Conservation (phyloP, 805 yeast species). For the Ogataea neopini region DNA sequence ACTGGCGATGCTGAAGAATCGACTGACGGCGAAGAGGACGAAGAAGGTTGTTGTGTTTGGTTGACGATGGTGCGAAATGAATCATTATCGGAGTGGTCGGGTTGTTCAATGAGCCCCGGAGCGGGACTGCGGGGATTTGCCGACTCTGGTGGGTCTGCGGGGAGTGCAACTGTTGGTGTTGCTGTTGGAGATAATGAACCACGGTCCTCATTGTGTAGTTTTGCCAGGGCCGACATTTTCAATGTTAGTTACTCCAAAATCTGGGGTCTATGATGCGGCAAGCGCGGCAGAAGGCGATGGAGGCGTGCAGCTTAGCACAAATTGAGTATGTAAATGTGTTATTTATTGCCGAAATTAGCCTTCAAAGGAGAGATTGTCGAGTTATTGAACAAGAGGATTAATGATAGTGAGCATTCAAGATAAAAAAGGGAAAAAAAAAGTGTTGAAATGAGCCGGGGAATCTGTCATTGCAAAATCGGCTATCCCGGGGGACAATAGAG, state of each 20-base stretch:
- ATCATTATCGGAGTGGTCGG: not conserved
- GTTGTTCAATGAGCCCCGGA: not conserved
- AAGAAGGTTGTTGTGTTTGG: not conserved
- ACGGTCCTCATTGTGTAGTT: not conserved
- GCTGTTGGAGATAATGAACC: slow-evolving; percentile 3
- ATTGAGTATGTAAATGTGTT: too few relatives aligned
- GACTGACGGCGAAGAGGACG: not conserved
- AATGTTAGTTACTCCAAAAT: not conserved
- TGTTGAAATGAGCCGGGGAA: not conserved
- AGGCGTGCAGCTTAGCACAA: too few relatives aligned
- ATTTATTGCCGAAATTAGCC: not conserved
- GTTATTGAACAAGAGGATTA: not conserved
- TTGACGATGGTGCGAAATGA: not conserved
- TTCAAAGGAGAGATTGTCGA: not conserved
- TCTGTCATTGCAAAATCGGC: not conserved
- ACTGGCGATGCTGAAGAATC: too few relatives aligned
- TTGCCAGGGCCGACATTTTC: not conserved
- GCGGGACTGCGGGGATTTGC: not conserved
- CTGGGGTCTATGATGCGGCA: not conserved
- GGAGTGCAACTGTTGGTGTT: not conserved
- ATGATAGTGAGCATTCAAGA: not conserved
- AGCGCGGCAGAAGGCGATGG: not conserved
- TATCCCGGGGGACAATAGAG: not conserved
- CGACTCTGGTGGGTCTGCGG: not conserved
- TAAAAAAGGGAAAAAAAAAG: not conserved